Evolutionary conservation across 345 rosid genomes (phyloP).

Genomic region (Excoecaria cochinchinensis): DNA sequence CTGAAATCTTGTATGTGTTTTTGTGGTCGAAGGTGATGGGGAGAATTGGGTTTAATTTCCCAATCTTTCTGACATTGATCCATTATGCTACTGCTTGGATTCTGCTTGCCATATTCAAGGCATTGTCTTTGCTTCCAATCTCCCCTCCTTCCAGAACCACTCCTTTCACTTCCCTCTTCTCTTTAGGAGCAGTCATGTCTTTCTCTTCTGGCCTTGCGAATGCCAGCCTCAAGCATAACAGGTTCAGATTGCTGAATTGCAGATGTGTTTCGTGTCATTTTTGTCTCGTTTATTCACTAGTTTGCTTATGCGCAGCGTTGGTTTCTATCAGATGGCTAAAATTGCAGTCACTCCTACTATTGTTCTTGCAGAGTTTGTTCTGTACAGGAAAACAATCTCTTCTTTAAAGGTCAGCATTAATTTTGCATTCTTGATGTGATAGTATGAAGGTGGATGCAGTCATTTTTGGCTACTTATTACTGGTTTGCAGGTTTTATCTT

Average conservation of each 20-base stretch:
- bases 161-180: conserved; percentile 75
- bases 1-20: neutral
- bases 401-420: conserved; percentile 45
- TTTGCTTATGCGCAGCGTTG: conserved; percentile 54
- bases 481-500: conserved; percentile 60
- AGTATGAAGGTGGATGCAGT: neutral
- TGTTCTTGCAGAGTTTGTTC: conserved; percentile 75
- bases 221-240: conserved; percentile 84
- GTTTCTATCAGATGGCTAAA: conserved; percentile 97
- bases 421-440: neutral
- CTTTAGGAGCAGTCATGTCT: conserved; percentile 84
- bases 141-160: conserved; percentile 83
- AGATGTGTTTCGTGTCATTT: neutral
- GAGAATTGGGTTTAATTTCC: conserved; percentile 76
- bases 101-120: conserved; percentile 71
- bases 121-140: conserved; percentile 70
- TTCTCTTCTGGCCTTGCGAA: conserved; percentile 96
- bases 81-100: conserved; percentile 81
- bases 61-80: conserved; percentile 78
- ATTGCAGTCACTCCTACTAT: conserved; percentile 96
- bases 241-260: conserved; percentile 32
- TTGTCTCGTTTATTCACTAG: conserved; percentile 19
- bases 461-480: neutral
- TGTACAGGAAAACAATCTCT: conserved; percentile 64
- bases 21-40: conserved; percentile 67